Evolutionary conservation across 148 eudicot genomes (phyloP), one percentile per base, ranked within the genome.

Genomic region (Arctostaphylos glauca): DNA sequence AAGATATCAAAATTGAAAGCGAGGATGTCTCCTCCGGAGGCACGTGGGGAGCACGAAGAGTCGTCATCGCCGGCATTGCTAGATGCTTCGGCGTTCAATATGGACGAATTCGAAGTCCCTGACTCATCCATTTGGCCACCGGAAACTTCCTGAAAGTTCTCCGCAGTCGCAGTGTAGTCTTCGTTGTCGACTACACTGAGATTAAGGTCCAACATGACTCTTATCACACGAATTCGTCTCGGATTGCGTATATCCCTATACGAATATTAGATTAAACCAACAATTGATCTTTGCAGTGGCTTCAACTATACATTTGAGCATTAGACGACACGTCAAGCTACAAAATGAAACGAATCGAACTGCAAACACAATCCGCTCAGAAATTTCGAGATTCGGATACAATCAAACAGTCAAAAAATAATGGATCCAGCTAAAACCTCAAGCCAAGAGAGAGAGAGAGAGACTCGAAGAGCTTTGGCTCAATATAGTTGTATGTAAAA

Each of bases 31-130:
- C 55, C 49, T 19, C 56, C 73, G 77, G 85, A 77, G 70, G 83
- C 84, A 8, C 84, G 84, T 19, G 84, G 62, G 9, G 91, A 89
- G 85, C 84, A 82, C 68, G 81, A 79, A 81, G 88, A 87, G 46
- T 89, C 88, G 47, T 84, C 91, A 81, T 85, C 90, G 76, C 83
- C 87, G 82, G 86, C 88, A 82, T 86, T 86, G 66, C 84, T 75
- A 13, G 84, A 81, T 8, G 55, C 89, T 2, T 81, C 91, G 66
- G 82, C 86, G 76, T 86, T 90, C 83, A 87, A 85, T 52, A 84
- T 70, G 41, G 90, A 90, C 6, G 92, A 88, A 71, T 83, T 81
- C 21, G 89, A 88, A 12, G 85, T 86, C 6, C 87, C 87, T 10
- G 89, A 88, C 53, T 78, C 88, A 43, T 81, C 85, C 66, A 83